A percentile compares a stretch with the other conserved stretches of the same genome.
phyloP scores from a whole-genome alignment of 306 rosid species.

The Trifolium subterraneum region DNA sequence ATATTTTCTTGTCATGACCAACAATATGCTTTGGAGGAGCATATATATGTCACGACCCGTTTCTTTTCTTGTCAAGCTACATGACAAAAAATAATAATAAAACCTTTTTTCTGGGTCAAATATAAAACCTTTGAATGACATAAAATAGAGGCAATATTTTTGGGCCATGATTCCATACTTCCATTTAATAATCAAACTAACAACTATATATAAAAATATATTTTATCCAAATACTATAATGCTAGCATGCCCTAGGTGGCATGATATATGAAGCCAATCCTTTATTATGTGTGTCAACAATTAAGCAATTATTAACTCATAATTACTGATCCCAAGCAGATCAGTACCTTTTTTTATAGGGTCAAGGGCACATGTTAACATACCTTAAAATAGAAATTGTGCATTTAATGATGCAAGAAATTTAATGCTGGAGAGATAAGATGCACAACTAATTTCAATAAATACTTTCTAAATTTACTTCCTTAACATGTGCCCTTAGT shows the following conservation, averaged over 20 bases:
- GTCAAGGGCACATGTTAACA: too few relatives aligned
- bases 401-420: too few relatives aligned
- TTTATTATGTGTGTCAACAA: conserved; percentile 29
- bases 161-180: conserved; percentile 13
- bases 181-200: conserved; percentile 11
- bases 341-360: too few relatives aligned
- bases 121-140: conserved; percentile 12
- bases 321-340: neutral
- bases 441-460: too few relatives aligned
- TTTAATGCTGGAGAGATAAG: too few relatives aligned
- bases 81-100: conserved; percentile 34
- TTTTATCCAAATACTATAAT: neutral
- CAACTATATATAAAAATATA: conserved; percentile 15
- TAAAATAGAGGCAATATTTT: conserved; percentile 29
- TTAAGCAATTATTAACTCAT: conserved; percentile 25
- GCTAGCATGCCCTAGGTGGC: conserved; percentile 14
- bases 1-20: neutral
- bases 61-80: conserved; percentile 5
- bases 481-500: too few relatives aligned
- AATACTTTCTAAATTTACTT: too few relatives aligned
- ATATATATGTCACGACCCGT: neutral
- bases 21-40: neutral
- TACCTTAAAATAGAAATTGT: too few relatives aligned
- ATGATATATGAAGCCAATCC: conserved; percentile 33
- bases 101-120: neutral